Evolutionary conservation across 2,329 filamentous ascomycete genomes (phyloP).

Genomic region (Aspergillus hortae): DNA sequence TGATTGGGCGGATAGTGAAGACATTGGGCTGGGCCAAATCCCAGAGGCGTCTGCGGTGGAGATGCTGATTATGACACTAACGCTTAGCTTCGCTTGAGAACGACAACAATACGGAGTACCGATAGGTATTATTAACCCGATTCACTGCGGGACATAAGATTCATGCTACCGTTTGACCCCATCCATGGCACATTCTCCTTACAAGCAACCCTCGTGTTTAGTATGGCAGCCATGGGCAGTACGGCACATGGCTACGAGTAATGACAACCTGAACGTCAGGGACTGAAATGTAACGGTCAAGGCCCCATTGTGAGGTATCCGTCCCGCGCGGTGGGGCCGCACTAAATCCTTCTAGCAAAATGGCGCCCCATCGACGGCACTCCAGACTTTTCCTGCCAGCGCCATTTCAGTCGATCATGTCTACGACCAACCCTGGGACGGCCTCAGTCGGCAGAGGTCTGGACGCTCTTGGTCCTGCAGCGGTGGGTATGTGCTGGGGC

Average conservation of each 20-base stretch:
- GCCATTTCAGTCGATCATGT: constrained; percentile 3
- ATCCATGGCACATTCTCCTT: background rate
- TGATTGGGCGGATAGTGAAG: background rate
- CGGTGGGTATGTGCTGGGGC: constrained; percentile 2
- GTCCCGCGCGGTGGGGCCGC: constrained; percentile 6
- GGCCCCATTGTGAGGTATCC: constrained; percentile 8
- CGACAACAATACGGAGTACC: background rate
- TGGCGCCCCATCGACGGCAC: background rate
- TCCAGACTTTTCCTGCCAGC: background rate
- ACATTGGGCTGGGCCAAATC: background rate
- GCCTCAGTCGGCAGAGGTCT: constrained; percentile 6
- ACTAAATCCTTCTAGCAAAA: constrained; percentile 3
- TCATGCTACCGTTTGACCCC: background rate
- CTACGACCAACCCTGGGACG: background rate
- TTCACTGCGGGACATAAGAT: no score
- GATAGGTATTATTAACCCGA: no score
- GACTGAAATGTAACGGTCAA: constrained; percentile 7
- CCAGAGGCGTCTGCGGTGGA: background rate
- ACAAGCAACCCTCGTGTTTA: background rate
- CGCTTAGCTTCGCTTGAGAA: constrained; percentile 1
- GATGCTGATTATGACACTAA: background rate
- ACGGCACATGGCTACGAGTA: constrained; percentile 2
- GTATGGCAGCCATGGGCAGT: constrained; percentile 12
- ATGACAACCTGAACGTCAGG: constrained; percentile 4
- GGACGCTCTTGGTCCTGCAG: constrained; percentile 2